A percentile compares a stretch with the other conserved stretches of the same genome.
Conservation (phyloP, 2,329 filamentous ascomycete species). For the Penicillium thymicola region DNA sequence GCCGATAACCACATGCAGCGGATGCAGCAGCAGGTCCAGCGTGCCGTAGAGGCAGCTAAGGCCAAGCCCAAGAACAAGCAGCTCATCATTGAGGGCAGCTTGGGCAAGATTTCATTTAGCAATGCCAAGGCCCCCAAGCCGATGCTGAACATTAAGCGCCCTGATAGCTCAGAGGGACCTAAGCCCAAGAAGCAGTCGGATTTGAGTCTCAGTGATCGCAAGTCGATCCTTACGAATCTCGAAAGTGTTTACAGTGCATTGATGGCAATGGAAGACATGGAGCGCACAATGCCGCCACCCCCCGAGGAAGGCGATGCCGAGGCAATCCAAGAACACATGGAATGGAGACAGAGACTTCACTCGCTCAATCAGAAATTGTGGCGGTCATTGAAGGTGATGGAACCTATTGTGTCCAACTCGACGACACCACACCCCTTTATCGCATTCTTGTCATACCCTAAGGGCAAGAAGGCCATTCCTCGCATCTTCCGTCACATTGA, state of each 20-base stretch:
- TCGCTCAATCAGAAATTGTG: conserved; percentile 78
- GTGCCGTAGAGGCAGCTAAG: conserved; percentile 95
- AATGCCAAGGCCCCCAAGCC: conserved; percentile 97
- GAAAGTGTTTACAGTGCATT: conserved; percentile 83
- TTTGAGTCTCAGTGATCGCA: conserved; percentile 68
- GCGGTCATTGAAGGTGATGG: conserved; percentile 85
- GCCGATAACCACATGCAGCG: conserved; percentile 97
- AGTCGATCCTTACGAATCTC: conserved; percentile 78
- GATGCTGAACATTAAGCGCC: conserved; percentile 88
- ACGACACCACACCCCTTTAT: conserved; percentile 83
- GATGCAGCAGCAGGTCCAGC: conserved; percentile 98
- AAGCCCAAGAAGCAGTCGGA: conserved; percentile 50
- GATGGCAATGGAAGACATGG: conserved; percentile 93
- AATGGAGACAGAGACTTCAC: conserved; percentile 71
- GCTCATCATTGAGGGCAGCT: conserved; percentile 88
- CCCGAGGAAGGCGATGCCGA: conserved; percentile 65
- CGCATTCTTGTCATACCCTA: conserved; percentile 86
- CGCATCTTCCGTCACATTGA: conserved; percentile 92
- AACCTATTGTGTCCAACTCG: conserved; percentile 74
- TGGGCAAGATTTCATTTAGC: conserved; percentile 98
- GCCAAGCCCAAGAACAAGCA: conserved; percentile 97
- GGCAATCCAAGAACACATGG: conserved; percentile 68
- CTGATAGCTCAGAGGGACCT: conserved; percentile 63
- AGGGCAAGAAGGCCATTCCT: conserved; percentile 94
- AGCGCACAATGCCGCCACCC: conserved; percentile 71